Evolutionary conservation across 345 rosid species (phyloP).

Genomic region (Crucihimalaya himalaica): DNA sequence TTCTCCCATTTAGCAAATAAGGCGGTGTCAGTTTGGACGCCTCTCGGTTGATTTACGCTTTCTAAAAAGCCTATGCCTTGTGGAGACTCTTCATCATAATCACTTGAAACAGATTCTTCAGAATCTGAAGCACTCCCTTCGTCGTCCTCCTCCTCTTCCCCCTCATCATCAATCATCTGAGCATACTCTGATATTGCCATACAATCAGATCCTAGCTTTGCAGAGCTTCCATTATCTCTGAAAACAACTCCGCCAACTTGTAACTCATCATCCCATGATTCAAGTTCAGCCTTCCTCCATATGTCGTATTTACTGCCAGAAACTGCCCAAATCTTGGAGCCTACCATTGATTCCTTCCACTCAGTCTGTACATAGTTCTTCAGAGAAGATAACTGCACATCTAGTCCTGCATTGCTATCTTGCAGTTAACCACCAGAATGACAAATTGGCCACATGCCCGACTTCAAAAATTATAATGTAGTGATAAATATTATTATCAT

Average conservation of each 20-base stretch:
- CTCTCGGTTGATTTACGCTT: slow-evolving; percentile 54
- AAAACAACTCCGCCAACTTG: slow-evolving; percentile 71
- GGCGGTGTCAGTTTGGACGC: slow-evolving; percentile 74
- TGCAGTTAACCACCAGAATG: slow-evolving; percentile 29
- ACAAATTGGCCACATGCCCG: neutral
- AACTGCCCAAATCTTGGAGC: slow-evolving; percentile 79
- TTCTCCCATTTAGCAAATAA: slow-evolving; percentile 96
- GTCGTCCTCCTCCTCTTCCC: slow-evolving; percentile 49
- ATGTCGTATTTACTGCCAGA: slow-evolving; percentile 55
- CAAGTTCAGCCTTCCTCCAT: slow-evolving; percentile 92
- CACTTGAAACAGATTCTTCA: slow-evolving; percentile 60
- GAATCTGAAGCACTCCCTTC: slow-evolving; percentile 56
- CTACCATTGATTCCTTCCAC: slow-evolving; percentile 81
- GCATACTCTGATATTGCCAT: slow-evolving; percentile 67
- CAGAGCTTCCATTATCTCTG: slow-evolving; percentile 64
- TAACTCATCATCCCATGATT: slow-evolving; percentile 78
- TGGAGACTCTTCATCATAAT: slow-evolving; percentile 57
- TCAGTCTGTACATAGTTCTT: slow-evolving; percentile 61
- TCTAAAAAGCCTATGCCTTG: slow-evolving; percentile 76
- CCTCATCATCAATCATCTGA: slow-evolving; percentile 44
- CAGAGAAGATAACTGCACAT: slow-evolving; percentile 73
- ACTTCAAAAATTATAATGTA: neutral
- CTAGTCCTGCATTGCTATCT: slow-evolving; percentile 56
- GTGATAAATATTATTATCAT: neutral
- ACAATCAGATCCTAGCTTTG: slow-evolving; percentile 60